Conservation (phyloP, 1,284 basidiomycete species). For the Cutaneotrichosporon cavernicola region DNA sequence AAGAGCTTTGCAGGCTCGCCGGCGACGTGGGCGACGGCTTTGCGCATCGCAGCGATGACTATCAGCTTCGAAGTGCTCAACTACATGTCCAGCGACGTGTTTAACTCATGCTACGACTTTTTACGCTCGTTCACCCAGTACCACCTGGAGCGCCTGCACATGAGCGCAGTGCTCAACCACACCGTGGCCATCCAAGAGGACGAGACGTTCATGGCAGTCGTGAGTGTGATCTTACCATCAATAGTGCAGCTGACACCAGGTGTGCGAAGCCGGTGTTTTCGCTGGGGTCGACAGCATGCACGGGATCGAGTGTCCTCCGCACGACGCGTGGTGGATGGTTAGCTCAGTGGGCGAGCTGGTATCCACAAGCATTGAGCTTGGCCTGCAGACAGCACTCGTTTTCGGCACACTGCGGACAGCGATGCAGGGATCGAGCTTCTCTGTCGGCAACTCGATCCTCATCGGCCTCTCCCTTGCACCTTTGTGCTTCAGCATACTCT, state of each 20-base stretch:
- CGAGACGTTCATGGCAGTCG: constrained; percentile 65
- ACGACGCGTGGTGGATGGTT: constrained; percentile 28
- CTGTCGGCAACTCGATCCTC: constrained; percentile 4
- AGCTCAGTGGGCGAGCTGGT: constrained; percentile 71
- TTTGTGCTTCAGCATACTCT: neutral
- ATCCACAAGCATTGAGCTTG: constrained; percentile 57
- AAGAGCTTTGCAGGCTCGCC: neutral
- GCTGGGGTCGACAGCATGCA: constrained; percentile 25
- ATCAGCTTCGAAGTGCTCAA: neutral
- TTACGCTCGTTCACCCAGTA: constrained; percentile 54
- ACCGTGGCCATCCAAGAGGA: constrained; percentile 73
- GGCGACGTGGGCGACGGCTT: constrained; percentile 6
- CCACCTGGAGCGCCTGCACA: constrained; percentile 69
- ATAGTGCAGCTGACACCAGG: constrained; percentile 18
- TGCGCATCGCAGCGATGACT: neutral
- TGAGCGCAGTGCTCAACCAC: constrained; percentile 69
- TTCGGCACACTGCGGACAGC: constrained; percentile 57
- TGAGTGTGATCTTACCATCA: neutral
- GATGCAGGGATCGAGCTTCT: constrained; percentile 44
- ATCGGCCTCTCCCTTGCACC: constrained; percentile 19
- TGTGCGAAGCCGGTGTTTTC: constrained; percentile 67
- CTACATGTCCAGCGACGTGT: neutral
- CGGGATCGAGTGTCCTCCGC: constrained; percentile 4
- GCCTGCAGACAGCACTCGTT: constrained; percentile 60
- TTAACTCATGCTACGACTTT: neutral